Base-by-base conservation (phyloP, 2,329 filamentous ascomycete genomes). In the Colletotrichum euphorbiae region DNA sequence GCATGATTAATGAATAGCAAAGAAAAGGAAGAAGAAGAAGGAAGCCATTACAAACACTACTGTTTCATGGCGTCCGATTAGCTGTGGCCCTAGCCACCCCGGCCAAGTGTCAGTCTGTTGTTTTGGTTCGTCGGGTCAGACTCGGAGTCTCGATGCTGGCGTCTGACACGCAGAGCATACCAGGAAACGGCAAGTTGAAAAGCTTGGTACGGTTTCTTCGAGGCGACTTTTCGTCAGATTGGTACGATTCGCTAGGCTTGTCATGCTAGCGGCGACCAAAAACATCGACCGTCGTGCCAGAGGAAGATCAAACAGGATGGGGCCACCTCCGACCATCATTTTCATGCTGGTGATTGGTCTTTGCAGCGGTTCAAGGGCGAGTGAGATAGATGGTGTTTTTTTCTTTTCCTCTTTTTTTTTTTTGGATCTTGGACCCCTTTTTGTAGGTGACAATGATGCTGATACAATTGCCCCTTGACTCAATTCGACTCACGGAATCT, bases 281-380 rank as follows among this genome's bases (percentile, higher is more conserved):
- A 58, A 67, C 51, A 51, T 11, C 40, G 52, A 54, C 65, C 46
- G 61, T 64, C 46, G 46, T 64, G 65, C 31, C 52, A 33, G 60
- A 64, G 38, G 60, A 65, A 61, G 65, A 68, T 68, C 65, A 68
- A 68, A 68, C 65, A 68, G 65, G 46, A 68, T 46, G 54, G 64
- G 31, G 31, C 65, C 65, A 48, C 65, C 42, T 52, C 65, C 65
- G 65, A 68, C 65, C 65, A 65, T n/a, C 60, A 42, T 17, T 31
- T 36, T 28, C 12, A 45, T 28, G n/a, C n/a, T 40, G 42, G 19
- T 63, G 58, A 45, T 45, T 38, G 59, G 64, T 40, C 62, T 40
- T 57, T 66, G 62, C 57, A 31, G 38, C 52, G 42, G 40, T 58
- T 46, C 36, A 54, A 40, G 24, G 24, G 48, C 17, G 24, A 51